Percentiles rank a stretch among this genome's conserved stretches.
These are phyloP conservation scores for Achaetomiella virescens DNA, from an alignment of 495 filamentous ascomycete species.

Conservation along the genomic window DNA sequence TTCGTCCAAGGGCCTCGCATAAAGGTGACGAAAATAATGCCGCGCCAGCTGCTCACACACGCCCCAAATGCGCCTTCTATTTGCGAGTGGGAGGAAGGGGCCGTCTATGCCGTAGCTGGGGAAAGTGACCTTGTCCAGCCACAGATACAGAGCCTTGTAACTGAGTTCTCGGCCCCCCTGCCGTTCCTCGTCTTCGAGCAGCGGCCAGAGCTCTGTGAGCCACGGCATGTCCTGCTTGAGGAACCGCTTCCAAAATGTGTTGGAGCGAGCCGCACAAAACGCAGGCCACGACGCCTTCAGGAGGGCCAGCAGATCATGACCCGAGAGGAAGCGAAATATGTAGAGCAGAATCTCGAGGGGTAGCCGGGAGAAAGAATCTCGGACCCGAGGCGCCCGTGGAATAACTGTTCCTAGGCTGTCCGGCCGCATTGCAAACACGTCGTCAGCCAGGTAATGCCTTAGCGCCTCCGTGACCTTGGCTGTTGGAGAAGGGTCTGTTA, in stretches of 20 bases:
- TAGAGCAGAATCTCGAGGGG: background rate
- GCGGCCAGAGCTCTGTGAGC: background rate
- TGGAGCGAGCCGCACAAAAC: background rate
- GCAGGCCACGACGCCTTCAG: background rate
- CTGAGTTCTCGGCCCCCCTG: background rate
- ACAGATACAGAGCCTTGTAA: background rate
- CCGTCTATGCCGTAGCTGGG: background rate
- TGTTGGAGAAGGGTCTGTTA: background rate
- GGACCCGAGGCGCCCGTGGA: background rate
- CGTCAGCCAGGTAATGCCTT: background rate
- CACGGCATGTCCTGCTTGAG: background rate
- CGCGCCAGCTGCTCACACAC: background rate
- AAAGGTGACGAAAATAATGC: background rate
- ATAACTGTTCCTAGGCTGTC: background rate
- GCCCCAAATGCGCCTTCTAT: background rate
- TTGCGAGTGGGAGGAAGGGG: background rate
- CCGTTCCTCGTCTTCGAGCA: background rate
- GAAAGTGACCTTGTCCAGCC: background rate
- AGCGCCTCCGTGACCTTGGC: background rate
- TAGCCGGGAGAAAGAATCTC: background rate
- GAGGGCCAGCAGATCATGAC: background rate
- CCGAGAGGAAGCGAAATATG: background rate
- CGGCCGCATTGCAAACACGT: background rate
- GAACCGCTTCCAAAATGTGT: background rate
- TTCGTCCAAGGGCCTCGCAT: background rate